Base-by-base conservation (phyloP, 116 monocot genomes). In the Trichopus zeylanicus region DNA sequence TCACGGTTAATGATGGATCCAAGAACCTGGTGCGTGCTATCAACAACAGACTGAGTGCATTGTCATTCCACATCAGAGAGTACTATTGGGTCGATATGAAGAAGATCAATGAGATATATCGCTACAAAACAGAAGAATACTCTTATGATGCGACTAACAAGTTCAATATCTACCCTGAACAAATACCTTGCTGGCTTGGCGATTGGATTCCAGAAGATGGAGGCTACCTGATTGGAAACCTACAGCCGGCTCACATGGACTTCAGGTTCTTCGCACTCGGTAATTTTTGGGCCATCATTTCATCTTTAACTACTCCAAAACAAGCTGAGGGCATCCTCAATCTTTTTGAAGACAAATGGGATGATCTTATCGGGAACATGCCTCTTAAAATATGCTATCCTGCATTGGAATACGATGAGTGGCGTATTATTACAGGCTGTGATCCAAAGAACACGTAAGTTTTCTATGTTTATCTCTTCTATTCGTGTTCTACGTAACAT, bases 1-100 rank as follows among this genome's bases (percentile, higher is more conserved):
- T 88, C 46, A 42, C 69, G 4, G 53, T 71, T 29, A 83, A 76
- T 42, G 83, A 80, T 48, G 88, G 68, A 64, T 79, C 88, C 16
- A 79, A 82, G 67, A 70, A 70, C 61, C 68, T 88, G 24, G 28
- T 88, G 39, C 69, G 75, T 60, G 82, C 82, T 39, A 70, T 87
- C 46, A 87, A 82, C 39, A 87, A 76, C 65, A 72, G 88, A 48
- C 80, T 88, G 0, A 88, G 88, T 76, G 83, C 88, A 26, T 46
- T 86, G 16, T 86, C 86, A 31, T 86, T 86, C 65, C 86, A 86
- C 47, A 75, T 86, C 10, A 82, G 88, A 53, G 88, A 88, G 60
- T 88, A 88, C 33, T 88, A 88, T 48, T 88, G 88, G 88, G 83
- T 79, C 5, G 88, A 88, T 59, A 82, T 88, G 73, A 73, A 74